Evolutionary conservation across 768 basidiomycete species (phyloP), one percentile per base, ranked within the genome.

Genomic region (Amanita muscaria): DNA sequence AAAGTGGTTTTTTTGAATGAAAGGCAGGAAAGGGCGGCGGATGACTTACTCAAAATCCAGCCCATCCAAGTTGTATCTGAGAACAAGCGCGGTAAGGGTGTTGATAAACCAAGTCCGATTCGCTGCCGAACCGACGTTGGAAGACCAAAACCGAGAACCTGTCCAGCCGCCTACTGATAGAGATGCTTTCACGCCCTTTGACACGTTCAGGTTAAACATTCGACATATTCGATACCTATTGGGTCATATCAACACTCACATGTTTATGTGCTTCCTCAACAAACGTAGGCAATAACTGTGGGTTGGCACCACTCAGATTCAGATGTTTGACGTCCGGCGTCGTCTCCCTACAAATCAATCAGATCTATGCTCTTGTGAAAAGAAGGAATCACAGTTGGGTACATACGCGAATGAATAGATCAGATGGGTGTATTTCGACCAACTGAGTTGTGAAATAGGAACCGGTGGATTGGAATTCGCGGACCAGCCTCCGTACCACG

Each of bases 331-430:
- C 64, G 47, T 69, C 64, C 1, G n/a, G 56, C 1, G 66, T 66
- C 3, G 71, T 68, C 47, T 62, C 60, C 16, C 70, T 71, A 47
- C 29, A 40, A 35, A 37, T 25, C 1, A 40, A 22, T 44, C 7
- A 36, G 24, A n/a, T n/a, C n/a, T n/a, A n/a, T n/a, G n/a, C n/a
- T n/a, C 9, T 2, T 1, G 16, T 7, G 35, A 22, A 9, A 18
- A 10, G 10, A 27, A 24, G 6, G 21, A 16, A 44, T 10, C 6
- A 25, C 21, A 10, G 19, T 10, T 9, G 12, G n/a, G 21, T 32
- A 74, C 79, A 63, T 56, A 75, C 81, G 79, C 83, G 50, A 86
- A 85, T 3, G 85, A 72, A 59, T 82, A 88, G 9, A 76, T 75
- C 50, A 84, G 59, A 43, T 76, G 69, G 2, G 75, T 85, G 62